Evolutionary conservation across 805 yeast species (phyloP).

Genomic region (Nakazawaea wickerhamii): DNA sequence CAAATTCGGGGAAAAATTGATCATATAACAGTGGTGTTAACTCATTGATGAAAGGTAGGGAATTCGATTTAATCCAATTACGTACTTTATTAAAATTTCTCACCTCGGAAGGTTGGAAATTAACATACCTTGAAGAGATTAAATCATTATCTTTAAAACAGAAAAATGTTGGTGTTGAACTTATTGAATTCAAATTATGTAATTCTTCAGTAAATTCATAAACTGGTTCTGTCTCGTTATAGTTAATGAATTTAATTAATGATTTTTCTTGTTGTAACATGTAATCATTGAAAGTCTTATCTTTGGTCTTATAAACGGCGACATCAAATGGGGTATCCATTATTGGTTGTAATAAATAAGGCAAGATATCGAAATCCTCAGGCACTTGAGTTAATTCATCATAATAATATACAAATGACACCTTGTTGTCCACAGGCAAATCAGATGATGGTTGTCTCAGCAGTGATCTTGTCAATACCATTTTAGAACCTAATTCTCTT

Average conservation of each 20-base stretch:
- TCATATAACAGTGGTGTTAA: conserved; percentile 34
- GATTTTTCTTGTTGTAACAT: conserved; percentile 35
- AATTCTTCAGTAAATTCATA: conserved; percentile 38
- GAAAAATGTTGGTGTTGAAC: conserved; percentile 58
- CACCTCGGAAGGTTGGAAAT: conserved; percentile 58
- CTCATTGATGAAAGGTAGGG: conserved; percentile 49
- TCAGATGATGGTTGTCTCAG: conserved; percentile 18
- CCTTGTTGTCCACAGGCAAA: conserved; percentile 31
- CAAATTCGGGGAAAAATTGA: conserved; percentile 32
- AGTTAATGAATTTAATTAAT: conserved; percentile 38
- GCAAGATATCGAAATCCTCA: conserved; percentile 61
- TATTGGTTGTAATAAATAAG: conserved; percentile 54
- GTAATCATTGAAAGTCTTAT: conserved; percentile 33
- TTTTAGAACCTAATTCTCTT: conserved; percentile 19
- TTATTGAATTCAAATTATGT: conserved; percentile 44
- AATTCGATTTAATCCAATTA: conserved; percentile 43
- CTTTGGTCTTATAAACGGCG: conserved; percentile 47
- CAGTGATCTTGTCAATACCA: conserved; percentile 15
- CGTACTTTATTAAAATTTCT: conserved; percentile 43
- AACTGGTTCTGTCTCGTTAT: conserved; percentile 29
- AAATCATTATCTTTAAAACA: conserved; percentile 54
- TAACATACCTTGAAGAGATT: conserved; percentile 48
- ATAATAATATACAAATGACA: conserved; percentile 50
- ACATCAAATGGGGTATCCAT: conserved; percentile 53
- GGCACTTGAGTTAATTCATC: conserved; percentile 44